Conservation (phyloP, 306 rosid genomes). For the Spatholobus suberectus region DNA sequence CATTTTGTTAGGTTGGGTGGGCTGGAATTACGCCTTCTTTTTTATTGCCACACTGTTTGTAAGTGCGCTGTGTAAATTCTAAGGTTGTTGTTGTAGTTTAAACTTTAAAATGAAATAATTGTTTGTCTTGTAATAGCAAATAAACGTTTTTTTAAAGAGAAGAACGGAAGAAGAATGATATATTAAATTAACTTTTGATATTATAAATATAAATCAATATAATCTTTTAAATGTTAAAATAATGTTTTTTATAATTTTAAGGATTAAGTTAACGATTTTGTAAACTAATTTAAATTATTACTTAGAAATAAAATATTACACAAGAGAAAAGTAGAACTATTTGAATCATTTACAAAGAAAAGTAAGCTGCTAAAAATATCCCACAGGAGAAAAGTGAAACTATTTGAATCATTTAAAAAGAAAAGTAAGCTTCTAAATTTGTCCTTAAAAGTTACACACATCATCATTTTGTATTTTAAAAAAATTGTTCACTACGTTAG, state of each 20-base stretch:
- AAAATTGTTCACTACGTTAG: not conserved
- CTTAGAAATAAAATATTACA: not conserved
- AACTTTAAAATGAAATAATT: not conserved
- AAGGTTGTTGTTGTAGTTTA: not conserved
- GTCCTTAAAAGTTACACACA: not conserved
- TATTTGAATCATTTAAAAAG: not conserved
- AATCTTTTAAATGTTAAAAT: no score
- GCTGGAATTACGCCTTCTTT: not conserved
- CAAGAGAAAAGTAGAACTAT: not conserved
- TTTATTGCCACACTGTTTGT: not conserved
- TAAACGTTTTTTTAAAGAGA: no score
- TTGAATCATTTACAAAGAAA: not conserved
- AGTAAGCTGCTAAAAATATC: not conserved
- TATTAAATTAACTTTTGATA: no score
- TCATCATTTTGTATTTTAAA: not conserved
- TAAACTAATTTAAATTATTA: not conserved
- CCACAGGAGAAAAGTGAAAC: not conserved
- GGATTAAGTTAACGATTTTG: not conserved
- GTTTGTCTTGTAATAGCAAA: no score
- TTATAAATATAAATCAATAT: no score
- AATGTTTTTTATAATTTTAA: no score
- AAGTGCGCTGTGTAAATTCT: not conserved
- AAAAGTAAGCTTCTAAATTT: not conserved
- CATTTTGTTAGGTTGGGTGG: not conserved
- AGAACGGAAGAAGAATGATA: no score